Conservation (phyloP, 257 asterid species). For the Solanum piurae region DNA sequence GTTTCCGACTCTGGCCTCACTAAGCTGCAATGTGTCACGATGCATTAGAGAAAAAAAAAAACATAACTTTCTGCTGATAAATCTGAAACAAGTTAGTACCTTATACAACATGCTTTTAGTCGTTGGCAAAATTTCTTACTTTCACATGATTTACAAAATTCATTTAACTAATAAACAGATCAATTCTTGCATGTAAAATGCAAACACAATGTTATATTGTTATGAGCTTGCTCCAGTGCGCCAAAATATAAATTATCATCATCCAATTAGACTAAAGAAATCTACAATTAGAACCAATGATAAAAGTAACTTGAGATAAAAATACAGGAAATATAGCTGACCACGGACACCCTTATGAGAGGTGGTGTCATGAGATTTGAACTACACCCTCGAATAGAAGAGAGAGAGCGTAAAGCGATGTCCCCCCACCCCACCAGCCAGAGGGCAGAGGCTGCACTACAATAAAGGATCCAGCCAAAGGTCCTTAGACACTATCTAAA, state of each 20-base stretch:
- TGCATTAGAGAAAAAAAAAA: not conserved
- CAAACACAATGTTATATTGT: not conserved
- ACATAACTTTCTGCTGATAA: not conserved
- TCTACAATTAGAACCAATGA: not conserved
- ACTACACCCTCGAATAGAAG: not conserved
- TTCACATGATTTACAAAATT: not conserved
- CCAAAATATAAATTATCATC: not conserved
- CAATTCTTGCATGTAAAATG: not conserved
- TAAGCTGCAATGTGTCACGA: constrained; percentile 36
- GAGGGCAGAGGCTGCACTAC: not conserved
- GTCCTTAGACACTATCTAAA: not conserved
- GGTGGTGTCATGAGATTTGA: not conserved
- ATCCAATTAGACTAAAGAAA: not conserved
- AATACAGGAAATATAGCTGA: not conserved
- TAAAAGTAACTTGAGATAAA: not conserved
- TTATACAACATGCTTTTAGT: not conserved
- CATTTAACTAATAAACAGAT: not conserved
- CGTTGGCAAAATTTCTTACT: not conserved
- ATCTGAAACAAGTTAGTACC: not conserved
- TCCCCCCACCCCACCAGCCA: not conserved
- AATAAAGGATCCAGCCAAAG: not conserved
- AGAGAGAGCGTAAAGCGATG: too few relatives aligned
- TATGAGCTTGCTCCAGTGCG: not conserved
- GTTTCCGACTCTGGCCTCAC: constrained; percentile 27
- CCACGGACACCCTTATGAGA: not conserved